A percentile compares a stretch with the other conserved stretches of the same genome.
phyloP scores from a whole-genome alignment of 1,139 yeast genomes.

The Taiozyma sp. region DNA sequence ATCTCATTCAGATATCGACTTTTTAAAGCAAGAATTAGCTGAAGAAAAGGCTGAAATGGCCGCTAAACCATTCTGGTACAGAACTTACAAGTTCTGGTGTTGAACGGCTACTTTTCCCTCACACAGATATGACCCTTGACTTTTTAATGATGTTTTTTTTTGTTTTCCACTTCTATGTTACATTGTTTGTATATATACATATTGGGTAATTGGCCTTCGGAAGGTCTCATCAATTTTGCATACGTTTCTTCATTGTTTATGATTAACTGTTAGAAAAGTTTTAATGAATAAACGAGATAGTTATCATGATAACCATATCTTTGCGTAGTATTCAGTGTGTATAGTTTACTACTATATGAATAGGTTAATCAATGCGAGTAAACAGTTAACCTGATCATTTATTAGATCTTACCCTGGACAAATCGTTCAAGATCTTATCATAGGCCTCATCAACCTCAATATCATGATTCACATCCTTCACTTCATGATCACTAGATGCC shows the following conservation, averaged over 20 bases:
- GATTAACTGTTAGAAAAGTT: neutral
- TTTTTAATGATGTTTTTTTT: neutral
- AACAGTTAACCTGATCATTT: constrained; percentile 14
- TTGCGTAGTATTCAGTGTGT: no score
- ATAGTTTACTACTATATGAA: no score
- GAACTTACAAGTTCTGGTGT: constrained; percentile 22
- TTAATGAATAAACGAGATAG: neutral
- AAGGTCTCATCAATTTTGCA: neutral
- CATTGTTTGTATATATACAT: neutral
- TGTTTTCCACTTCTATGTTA: neutral
- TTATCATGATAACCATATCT: neutral
- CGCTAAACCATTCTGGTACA: constrained; percentile 31
- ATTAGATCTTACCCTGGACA: constrained; percentile 55
- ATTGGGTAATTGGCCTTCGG: neutral
- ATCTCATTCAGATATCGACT: constrained; percentile 43
- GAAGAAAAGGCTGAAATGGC: constrained; percentile 39
- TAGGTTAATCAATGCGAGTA: no score
- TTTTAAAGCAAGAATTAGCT: constrained; percentile 40
- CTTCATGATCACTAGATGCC: constrained; percentile 2
- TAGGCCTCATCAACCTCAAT: constrained; percentile 57
- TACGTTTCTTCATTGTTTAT: neutral
- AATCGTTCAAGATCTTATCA: constrained; percentile 63
- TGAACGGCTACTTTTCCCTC: neutral
- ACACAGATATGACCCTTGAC: neutral
- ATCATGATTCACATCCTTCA: constrained; percentile 25